Evolutionary conservation across 208 protist genomes (phyloP).

Genomic region (Acanthamoeba quina): DNA sequence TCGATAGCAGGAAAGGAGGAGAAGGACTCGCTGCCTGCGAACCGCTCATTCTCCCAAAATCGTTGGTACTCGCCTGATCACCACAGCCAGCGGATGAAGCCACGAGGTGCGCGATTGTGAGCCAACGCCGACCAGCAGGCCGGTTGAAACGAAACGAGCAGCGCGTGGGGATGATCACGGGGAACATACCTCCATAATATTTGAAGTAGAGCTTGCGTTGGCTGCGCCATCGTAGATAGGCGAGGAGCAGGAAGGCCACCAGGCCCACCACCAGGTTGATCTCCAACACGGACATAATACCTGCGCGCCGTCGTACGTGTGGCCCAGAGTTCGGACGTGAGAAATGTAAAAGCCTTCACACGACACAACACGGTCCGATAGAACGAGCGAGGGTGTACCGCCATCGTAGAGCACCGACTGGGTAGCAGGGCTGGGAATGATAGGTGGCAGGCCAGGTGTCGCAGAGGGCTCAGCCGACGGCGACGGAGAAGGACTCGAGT

Average conservation of each 20-base stretch:
- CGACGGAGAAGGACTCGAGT: background rate
- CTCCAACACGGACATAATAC: slow-evolving; percentile 43
- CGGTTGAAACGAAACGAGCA: too few relatives aligned
- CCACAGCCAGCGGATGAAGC: background rate
- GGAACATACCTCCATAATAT: slow-evolving; percentile 2
- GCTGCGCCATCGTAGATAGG: slow-evolving; percentile 45
- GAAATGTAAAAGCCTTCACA: background rate
- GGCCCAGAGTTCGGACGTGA: background rate
- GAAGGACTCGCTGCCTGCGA: slow-evolving; percentile 15
- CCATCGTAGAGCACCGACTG: slow-evolving; percentile 10
- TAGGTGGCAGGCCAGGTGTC: background rate
- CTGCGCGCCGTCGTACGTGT: background rate
- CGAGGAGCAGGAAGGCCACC: slow-evolving; percentile 45
- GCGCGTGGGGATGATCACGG: background rate
- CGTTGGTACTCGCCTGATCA: background rate
- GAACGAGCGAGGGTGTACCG: background rate
- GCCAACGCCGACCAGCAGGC: background rate
- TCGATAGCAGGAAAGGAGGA: slow-evolving; percentile 41
- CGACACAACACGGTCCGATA: background rate
- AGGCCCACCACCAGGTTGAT: slow-evolving; percentile 45
- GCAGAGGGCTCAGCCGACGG: background rate
- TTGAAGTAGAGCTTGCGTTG: slow-evolving; percentile 44
- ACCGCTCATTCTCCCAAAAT: slow-evolving; percentile 39
- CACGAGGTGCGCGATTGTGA: background rate
- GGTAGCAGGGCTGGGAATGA: slow-evolving; percentile 24